Conservation (phyloP, 768 basidiomycete species). For the Filobasidium floriforme region DNA sequence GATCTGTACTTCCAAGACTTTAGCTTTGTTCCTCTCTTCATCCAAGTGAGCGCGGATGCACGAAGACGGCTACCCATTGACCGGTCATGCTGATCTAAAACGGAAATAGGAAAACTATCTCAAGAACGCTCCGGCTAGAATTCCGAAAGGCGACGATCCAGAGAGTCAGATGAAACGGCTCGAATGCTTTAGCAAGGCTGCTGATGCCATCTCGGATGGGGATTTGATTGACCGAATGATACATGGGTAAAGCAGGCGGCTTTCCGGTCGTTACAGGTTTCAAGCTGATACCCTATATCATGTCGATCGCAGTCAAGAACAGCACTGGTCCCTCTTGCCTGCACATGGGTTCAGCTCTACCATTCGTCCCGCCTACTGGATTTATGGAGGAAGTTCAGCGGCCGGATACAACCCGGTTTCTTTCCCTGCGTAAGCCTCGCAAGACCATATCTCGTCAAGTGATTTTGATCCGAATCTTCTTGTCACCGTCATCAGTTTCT, state of each 20-base stretch:
- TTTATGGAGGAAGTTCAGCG: conserved; percentile 65
- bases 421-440: conserved; percentile 67
- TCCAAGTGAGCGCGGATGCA: conserved; percentile 58
- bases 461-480: conserved; percentile 9
- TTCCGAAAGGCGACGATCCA: conserved; percentile 55
- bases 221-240: conserved; percentile 89
- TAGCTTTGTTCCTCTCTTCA: conserved; percentile 85
- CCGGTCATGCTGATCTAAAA: conserved; percentile 2
- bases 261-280: neutral
- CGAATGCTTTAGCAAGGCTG: conserved; percentile 74
- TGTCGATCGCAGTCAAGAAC: conserved; percentile 59
- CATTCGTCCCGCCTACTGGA: conserved; percentile 72
- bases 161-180: conserved; percentile 65
- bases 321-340: conserved; percentile 94
- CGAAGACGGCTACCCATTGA: neutral
- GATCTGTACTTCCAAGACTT: conserved; percentile 96
- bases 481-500: conserved; percentile 58
- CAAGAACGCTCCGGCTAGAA: conserved; percentile 64
- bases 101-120: conserved; percentile 77
- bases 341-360: conserved; percentile 85
- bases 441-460: neutral
- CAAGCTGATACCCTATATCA: neutral
- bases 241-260: conserved; percentile 60
- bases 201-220: conserved; percentile 86
- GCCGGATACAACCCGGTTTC: conserved; percentile 57